phyloP scores from a whole-genome alignment of 2,329 filamentous ascomycete genomes.

The Uncinocarpus reesii region DNA sequence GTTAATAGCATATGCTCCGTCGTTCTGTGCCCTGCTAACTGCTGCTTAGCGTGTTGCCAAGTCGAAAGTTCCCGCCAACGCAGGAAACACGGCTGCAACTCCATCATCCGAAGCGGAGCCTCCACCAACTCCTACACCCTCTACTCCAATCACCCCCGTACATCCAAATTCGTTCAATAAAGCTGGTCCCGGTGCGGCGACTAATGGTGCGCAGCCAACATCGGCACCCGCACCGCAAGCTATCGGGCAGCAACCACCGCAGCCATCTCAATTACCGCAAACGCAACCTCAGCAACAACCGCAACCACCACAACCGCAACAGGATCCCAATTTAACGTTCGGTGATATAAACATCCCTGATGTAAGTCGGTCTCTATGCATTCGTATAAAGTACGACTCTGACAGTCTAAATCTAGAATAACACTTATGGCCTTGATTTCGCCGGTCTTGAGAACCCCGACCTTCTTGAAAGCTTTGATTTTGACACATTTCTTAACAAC shows the following conservation, averaged over 20 bases:
- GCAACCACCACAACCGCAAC: too few species aligned
- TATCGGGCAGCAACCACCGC: slow-evolving; percentile 25
- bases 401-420: slow-evolving; percentile 18
- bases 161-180: slow-evolving; percentile 39
- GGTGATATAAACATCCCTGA: slow-evolving; percentile 19
- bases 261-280: slow-evolving; percentile 16
- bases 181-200: slow-evolving; percentile 29
- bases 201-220: slow-evolving; percentile 24
- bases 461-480: slow-evolving; percentile 50
- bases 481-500: slow-evolving; percentile 56
- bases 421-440: slow-evolving; percentile 36
- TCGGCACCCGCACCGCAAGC: slow-evolving; percentile 19
- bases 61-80: slow-evolving; percentile 32
- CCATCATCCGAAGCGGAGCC: slow-evolving; percentile 39
- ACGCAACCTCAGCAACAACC: slow-evolving; percentile 18
- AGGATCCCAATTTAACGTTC: slow-evolving; percentile 18
- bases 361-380: slow-evolving; percentile 23
- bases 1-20: slow-evolving; percentile 8
- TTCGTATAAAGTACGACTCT: neutral
- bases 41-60: slow-evolving; percentile 34
- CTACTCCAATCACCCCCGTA: slow-evolving; percentile 41
- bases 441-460: slow-evolving; percentile 38
- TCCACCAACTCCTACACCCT: slow-evolving; percentile 40
- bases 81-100: slow-evolving; percentile 34
- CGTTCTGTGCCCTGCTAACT: slow-evolving; percentile 11